Evolutionary conservation across 1,284 basidiomycete species (phyloP).

Genomic region (Pascua guehoae): DNA sequence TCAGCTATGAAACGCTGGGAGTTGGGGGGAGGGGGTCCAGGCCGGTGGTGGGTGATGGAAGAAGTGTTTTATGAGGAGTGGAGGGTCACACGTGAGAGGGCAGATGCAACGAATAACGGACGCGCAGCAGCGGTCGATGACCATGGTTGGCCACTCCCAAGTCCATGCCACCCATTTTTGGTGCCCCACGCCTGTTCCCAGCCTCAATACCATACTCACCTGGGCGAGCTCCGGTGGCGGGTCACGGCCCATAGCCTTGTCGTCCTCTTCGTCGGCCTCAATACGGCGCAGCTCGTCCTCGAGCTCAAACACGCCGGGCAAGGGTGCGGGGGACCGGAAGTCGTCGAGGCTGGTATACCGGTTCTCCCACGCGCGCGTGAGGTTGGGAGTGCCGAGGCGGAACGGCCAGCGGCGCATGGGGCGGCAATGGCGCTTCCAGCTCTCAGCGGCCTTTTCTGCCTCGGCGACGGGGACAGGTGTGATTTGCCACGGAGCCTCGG

Average conservation of each 20-base stretch:
- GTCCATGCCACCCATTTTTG: not conserved
- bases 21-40: no score
- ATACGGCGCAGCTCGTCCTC: conserved; percentile 30
- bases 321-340: conserved; percentile 18
- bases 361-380: conserved; percentile 33
- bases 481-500: conserved; percentile 37
- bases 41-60: no score
- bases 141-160: no score
- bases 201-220: conserved; percentile 15
- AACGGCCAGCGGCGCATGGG: conserved; percentile 27
- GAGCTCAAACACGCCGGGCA: conserved; percentile 18
- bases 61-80: no score
- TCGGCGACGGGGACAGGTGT: conserved; percentile 21
- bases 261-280: conserved; percentile 38
- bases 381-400: conserved; percentile 36
- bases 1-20: not conserved
- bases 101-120: no score
- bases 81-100: no score
- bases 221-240: conserved; percentile 24
- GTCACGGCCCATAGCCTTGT: conserved; percentile 37
- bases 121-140: no score
- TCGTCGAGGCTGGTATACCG: conserved; percentile 36
- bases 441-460: conserved; percentile 13
- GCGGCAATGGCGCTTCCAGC: conserved; percentile 22
- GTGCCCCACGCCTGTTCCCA: no score